Evolutionary conservation across 257 asterid genomes (phyloP).

Genomic region (Nicotiana undulata): DNA sequence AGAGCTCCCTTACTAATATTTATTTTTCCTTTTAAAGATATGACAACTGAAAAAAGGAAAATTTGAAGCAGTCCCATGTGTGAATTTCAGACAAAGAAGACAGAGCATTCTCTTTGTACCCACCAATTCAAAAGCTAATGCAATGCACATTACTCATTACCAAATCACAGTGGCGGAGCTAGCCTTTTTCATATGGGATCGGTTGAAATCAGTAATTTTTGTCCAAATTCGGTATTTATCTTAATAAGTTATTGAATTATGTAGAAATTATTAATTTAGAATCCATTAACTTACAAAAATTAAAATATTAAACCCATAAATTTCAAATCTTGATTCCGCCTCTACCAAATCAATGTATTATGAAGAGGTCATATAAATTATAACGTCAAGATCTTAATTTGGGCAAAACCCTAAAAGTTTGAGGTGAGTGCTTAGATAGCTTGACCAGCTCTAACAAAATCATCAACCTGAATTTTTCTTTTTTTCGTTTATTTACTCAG

Average conservation of each 20-base stretch:
- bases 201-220: too few relatives aligned
- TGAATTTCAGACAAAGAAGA: not conserved
- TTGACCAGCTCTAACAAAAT: not conserved
- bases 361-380: not conserved
- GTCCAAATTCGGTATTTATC: too few relatives aligned
- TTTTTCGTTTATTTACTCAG: not conserved
- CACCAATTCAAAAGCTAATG: constrained; percentile 1
- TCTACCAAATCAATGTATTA: not conserved
- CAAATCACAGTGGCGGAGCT: too few relatives aligned
- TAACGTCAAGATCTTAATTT: not conserved
- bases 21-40: not conserved
- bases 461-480: not conserved
- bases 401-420: not conserved
- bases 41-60: not conserved
- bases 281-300: too few relatives aligned
- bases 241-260: too few relatives aligned
- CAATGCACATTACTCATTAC: not conserved
- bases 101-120: constrained; percentile 1
- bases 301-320: too few relatives aligned
- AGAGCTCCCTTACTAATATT: not conserved
- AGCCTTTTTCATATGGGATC: too few relatives aligned
- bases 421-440: not conserved
- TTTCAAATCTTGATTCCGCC: too few relatives aligned
- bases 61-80: constrained; percentile 1
- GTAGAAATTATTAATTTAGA: too few relatives aligned